phyloP scores from a whole-genome alignment of 805 yeast species.

The Wickerhamiella australiensis region DNA sequence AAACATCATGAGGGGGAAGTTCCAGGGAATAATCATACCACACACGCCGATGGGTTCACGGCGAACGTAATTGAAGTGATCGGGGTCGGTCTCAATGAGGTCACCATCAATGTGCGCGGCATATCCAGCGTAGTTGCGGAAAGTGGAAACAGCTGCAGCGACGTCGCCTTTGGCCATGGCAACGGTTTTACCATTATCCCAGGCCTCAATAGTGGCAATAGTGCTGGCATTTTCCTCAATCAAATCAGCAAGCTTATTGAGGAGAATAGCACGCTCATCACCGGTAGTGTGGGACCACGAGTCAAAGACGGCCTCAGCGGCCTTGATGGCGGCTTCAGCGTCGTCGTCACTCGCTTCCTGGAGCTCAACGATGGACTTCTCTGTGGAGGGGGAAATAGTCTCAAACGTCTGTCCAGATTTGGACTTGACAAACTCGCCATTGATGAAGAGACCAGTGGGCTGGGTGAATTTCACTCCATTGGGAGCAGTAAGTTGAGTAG shows the following conservation, averaged over 20 bases:
- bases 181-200: conserved; percentile 79
- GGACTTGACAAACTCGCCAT: conserved; percentile 46
- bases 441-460: conserved; percentile 74
- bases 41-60: conserved; percentile 92
- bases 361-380: conserved; percentile 53
- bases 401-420: conserved; percentile 47
- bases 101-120: conserved; percentile 79
- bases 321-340: conserved; percentile 72
- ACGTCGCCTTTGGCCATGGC: conserved; percentile 64
- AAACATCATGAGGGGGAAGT: conserved; percentile 88
- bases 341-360: conserved; percentile 71
- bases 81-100: conserved; percentile 57
- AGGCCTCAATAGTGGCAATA: conserved; percentile 68
- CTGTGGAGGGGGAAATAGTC: conserved; percentile 60
- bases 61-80: conserved; percentile 65
- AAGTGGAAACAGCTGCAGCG: conserved; percentile 49
- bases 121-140: conserved; percentile 82
- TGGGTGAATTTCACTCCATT: conserved; percentile 56
- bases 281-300: conserved; percentile 56
- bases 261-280: conserved; percentile 56
- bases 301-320: conserved; percentile 69
- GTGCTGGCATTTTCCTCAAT: conserved; percentile 60
- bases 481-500: conserved; percentile 19
- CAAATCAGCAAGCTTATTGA: conserved; percentile 64
- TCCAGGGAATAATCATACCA: conserved; percentile 96